These are phyloP conservation scores for Botrytis sinoallii DNA, from an alignment of 2,329 filamentous ascomycete species.

Conservation along the genomic window DNA sequence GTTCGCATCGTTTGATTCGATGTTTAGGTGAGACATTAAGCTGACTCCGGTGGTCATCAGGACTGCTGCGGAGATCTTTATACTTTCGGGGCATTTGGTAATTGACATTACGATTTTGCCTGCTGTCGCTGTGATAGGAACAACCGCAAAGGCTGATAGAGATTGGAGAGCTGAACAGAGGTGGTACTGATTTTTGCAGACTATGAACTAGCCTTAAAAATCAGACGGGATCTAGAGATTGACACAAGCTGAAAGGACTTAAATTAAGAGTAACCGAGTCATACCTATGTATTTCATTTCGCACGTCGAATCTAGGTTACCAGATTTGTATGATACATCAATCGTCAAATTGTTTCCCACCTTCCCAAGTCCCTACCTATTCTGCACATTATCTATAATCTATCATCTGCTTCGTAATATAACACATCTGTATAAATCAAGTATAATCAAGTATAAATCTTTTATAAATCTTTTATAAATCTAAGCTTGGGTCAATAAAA, in stretches of 20 bases:
- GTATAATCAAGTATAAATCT: too few species aligned
- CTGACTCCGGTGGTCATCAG: slow-evolving; percentile 16
- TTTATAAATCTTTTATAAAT: too few species aligned
- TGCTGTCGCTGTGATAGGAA: slow-evolving; percentile 10
- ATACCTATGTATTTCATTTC: too few species aligned
- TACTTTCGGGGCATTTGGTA: slow-evolving; percentile 17
- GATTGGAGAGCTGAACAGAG: background rate
- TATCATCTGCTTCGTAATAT: too few species aligned
- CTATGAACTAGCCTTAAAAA: background rate
- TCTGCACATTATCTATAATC: too few species aligned
- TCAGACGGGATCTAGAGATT: background rate
- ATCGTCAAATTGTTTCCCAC: slow-evolving; percentile 46
- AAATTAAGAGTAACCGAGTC: slow-evolving; percentile 15
- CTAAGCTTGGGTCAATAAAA: too few species aligned
- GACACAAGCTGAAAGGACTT: background rate
- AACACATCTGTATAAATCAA: too few species aligned
- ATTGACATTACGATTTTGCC: slow-evolving; percentile 20
- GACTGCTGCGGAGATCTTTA: slow-evolving; percentile 18
- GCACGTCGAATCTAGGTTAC: background rate
- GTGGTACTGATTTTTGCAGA: background rate
- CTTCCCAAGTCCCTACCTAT: slow-evolving; percentile 41
- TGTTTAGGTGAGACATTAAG: slow-evolving; percentile 21
- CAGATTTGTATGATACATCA: slow-evolving; percentile 47
- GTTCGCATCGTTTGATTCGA: slow-evolving; percentile 16
- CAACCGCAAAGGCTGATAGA: background rate